phyloP scores from a whole-genome alignment of 139 green algal species.

The Yamagishiella unicocca region DNA sequence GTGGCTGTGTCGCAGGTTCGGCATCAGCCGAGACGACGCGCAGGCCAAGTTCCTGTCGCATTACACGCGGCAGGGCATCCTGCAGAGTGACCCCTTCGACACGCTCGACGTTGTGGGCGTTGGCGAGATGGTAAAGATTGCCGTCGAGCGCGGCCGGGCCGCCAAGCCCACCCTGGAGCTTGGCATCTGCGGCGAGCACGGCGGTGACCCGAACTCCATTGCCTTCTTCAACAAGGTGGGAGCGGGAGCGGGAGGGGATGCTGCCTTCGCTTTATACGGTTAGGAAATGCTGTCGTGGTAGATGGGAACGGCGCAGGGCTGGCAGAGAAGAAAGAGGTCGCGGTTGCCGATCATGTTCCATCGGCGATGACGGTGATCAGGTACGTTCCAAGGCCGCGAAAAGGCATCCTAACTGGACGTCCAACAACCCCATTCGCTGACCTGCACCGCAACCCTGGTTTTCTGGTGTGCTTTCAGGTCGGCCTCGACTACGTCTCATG shows the following conservation, averaged over 20 bases:
- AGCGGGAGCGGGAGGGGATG: too few species aligned
- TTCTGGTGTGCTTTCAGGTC: conserved; percentile 10
- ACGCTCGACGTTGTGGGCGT: conserved; percentile 83
- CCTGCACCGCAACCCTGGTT: too few species aligned
- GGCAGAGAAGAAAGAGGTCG: too few species aligned
- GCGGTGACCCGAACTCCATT: conserved; percentile 84
- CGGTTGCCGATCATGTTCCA: too few species aligned
- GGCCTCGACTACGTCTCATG: conserved; percentile 87
- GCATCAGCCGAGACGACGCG: conserved; percentile 88
- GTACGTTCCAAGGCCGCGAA: too few species aligned
- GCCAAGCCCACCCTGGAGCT: conserved; percentile 76
- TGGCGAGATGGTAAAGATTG: conserved; percentile 84
- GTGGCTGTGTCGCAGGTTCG: conserved; percentile 78
- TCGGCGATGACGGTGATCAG: too few species aligned
- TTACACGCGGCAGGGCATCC: conserved; percentile 74
- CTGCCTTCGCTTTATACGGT: too few species aligned
- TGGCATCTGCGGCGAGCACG: conserved; percentile 93
- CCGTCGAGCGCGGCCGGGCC: conserved; percentile 73
- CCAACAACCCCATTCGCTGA: too few species aligned
- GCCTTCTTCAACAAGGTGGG: conserved; percentile 78
- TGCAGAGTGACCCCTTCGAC: conserved; percentile 87
- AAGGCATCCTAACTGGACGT: too few species aligned
- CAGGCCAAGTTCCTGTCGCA: conserved; percentile 84
- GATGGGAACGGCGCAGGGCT: too few species aligned
- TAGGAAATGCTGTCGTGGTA: too few species aligned